Evolutionary conservation across 495 filamentous ascomycete genomes (phyloP).

Genomic region (Podospora appendiculata): DNA sequence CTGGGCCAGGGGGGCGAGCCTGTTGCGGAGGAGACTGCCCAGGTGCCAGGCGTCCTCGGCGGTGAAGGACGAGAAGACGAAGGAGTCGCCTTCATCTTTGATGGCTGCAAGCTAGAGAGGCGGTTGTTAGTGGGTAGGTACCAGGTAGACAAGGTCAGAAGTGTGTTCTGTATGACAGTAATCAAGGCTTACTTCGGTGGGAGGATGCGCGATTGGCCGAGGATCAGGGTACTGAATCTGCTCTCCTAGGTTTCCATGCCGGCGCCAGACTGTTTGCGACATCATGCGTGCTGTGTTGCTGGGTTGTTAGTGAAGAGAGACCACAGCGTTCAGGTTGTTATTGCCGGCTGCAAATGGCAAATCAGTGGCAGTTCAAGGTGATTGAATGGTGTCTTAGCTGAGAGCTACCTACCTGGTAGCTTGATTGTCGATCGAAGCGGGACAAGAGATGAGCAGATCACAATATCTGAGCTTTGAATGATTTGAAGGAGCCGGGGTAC

Average conservation of each 20-base stretch:
- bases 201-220: not conserved
- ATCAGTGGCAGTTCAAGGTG: too few species aligned
- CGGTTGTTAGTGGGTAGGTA: too few species aligned
- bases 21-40: slow-evolving; percentile 53
- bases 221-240: not conserved
- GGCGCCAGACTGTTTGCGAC: not conserved
- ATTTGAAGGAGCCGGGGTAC: too few species aligned
- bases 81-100: slow-evolving; percentile 11
- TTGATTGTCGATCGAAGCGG: too few species aligned
- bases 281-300: not conserved
- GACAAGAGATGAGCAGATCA: too few species aligned
- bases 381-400: not conserved
- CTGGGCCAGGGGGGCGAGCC: slow-evolving; percentile 46
- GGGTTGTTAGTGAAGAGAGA: not conserved
- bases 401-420: too few species aligned
- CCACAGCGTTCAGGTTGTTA: not conserved
- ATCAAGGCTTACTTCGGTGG: not conserved
- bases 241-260: not conserved
- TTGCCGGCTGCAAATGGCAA: not conserved
- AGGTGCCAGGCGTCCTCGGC: slow-evolving; percentile 58
- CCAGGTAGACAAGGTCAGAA: not conserved
- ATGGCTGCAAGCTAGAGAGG: not conserved
- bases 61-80: slow-evolving; percentile 57
- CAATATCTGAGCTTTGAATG: too few species aligned
- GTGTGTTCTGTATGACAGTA: not conserved